phyloP scores from a whole-genome alignment of 2,329 filamentous ascomycete species.

The Macrophomina pseudophaseolina region DNA sequence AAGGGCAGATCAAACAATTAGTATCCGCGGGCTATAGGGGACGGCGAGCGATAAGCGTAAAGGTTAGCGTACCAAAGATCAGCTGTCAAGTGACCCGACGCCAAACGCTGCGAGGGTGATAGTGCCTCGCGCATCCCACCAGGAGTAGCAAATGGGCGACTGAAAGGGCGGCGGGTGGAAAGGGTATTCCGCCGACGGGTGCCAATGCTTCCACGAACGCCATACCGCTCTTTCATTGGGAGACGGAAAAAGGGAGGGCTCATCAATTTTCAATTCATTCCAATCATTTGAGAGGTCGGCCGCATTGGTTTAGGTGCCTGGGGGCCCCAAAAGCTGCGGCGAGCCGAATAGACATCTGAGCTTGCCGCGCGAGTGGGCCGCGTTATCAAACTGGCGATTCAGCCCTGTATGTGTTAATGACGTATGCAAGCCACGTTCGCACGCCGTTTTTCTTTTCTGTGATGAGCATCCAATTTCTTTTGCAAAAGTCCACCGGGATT shows the following conservation, averaged over 20 bases:
- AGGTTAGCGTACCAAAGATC: background rate
- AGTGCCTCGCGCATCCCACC: conserved; percentile 2
- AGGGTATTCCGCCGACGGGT: background rate
- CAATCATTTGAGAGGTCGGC: conserved; percentile 11
- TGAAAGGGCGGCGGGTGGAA: background rate
- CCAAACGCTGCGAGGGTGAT: background rate
- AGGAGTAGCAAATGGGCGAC: background rate
- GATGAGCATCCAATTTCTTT: conserved; percentile 1
- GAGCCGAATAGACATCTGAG: conserved; percentile 16
- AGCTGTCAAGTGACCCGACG: background rate
- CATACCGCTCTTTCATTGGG: conserved; percentile 7
- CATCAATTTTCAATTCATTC: background rate
- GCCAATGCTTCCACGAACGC: background rate
- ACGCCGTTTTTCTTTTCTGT: background rate
- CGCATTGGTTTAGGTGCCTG: background rate
- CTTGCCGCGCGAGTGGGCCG: background rate
- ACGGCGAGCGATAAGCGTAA: background rate
- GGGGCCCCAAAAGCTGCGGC: background rate
- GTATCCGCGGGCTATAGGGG: conserved; percentile 9
- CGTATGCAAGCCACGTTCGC: background rate
- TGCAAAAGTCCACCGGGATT: background rate
- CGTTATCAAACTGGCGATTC: conserved; percentile 21
- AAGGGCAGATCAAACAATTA: background rate
- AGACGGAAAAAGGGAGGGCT: background rate
- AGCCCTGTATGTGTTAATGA: background rate